phyloP scores from a whole-genome alignment of 2,329 filamentous ascomycete species.

The Colletotrichum ledebouriae region DNA sequence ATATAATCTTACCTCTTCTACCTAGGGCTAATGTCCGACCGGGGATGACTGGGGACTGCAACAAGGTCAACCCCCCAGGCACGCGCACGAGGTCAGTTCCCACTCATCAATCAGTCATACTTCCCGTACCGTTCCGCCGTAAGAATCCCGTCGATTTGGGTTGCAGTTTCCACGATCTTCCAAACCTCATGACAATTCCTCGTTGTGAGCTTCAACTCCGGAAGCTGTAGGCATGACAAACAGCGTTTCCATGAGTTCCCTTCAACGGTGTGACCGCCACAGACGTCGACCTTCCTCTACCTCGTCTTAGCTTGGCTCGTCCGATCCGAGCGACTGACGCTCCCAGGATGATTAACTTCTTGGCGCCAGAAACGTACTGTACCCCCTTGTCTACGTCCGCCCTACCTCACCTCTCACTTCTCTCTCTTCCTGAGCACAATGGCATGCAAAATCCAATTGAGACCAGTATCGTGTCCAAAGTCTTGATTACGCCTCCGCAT shows the following conservation, averaged over 20 bases:
- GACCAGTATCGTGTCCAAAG: not conserved
- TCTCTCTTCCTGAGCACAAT: constrained; percentile 9
- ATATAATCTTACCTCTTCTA: constrained; percentile 29
- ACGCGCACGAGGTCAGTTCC: constrained; percentile 24
- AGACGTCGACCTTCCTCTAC: constrained; percentile 11
- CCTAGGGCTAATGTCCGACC: constrained; percentile 29
- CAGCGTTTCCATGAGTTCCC: constrained; percentile 10
- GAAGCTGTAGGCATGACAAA: not conserved
- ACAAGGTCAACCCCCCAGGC: constrained; percentile 21
- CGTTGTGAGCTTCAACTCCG: constrained; percentile 28
- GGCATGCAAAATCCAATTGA: not conserved
- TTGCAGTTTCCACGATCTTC: constrained; percentile 3
- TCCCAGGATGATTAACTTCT: constrained; percentile 37
- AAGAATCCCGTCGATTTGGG: constrained; percentile 5
- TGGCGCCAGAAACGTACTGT: constrained; percentile 34
- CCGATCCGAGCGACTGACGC: constrained; percentile 39
- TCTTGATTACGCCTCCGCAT: not conserved
- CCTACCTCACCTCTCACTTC: not conserved
- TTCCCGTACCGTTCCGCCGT: constrained; percentile 25
- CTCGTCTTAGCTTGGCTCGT: constrained; percentile 33
- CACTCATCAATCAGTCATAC: constrained; percentile 25
- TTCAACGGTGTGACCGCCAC: not conserved
- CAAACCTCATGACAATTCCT: constrained; percentile 19
- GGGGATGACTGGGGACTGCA: constrained; percentile 25
- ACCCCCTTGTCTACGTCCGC: constrained; percentile 34